Base-by-base conservation (phyloP, 768 basidiomycete species). In the Termitomyces sp. region DNA sequence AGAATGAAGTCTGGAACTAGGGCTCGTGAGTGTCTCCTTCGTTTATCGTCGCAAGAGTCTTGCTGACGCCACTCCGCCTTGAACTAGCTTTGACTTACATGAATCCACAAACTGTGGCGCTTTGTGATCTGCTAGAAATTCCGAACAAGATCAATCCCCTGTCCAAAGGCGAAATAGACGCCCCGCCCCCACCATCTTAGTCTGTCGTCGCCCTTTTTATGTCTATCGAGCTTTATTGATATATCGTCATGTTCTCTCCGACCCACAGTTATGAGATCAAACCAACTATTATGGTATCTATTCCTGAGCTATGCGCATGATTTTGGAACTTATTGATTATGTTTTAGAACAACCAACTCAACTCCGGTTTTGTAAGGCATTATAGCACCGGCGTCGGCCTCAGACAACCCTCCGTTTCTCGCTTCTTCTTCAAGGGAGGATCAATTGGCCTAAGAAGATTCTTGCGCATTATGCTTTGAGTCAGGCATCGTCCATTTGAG, bases 101-200 rank as follows among this genome's bases (percentile, higher is more conserved):
- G 25, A 95, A 95, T 64, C 89, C 92, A 19, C 94, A 98, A 66
- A 98, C 94, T 0, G 83, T 82, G 51, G 86, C 93, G 3, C 89
- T 98, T 64, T 91, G 91, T 65, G 68, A 72, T 21, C 81, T 98
- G 82, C 68, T 99, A 41, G 81, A 80, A 16, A 81, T 98, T 32
- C 78, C 83, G 59, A 92, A 96, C 71, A 88, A 82, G 63, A 74
- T 79, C 27, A 74, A 75, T 56, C 48, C 52, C n/a, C 17, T 11
- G n/a, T 14, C 3, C 6, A 28, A 9, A 51, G 25, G 34, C 34
- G 9, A n/a, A 7, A 12, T 17, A 28, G 17, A 40, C 11, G 37
- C 40, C n/a, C n/a, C 25, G 25, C 50, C 27, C 2, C 50, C 37
- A 19, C 39, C 25, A 12, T 51, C 25, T 19, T 40, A 40, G 50